Conservation (phyloP, 1,284 basidiomycete species). For the Boletus albobrunnescens region DNA sequence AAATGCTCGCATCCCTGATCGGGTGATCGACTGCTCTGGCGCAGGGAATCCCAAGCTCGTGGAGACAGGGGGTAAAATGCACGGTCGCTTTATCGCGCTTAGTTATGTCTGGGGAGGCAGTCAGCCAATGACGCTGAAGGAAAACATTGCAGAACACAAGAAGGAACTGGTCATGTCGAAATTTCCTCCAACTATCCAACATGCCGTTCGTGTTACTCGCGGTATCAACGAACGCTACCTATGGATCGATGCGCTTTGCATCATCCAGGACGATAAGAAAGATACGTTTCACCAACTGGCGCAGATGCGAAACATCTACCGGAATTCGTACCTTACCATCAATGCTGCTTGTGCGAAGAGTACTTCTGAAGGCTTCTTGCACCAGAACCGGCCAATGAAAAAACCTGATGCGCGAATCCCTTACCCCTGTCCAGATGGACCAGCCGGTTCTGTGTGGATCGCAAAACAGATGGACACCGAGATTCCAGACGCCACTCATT, state of each 20-base stretch:
- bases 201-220: background rate
- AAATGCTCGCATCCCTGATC: background rate
- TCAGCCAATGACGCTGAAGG: background rate
- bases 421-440: background rate
- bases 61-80: background rate
- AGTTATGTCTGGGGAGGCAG: constrained; percentile 2
- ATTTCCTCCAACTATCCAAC: constrained; percentile 2
- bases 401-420: background rate
- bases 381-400: background rate
- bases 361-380: background rate
- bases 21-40: background rate
- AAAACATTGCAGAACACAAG: background rate
- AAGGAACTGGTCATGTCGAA: background rate
- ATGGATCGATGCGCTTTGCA: constrained; percentile 5
- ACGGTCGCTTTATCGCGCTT: background rate
- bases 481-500: background rate
- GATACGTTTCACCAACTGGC: background rate
- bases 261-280: constrained; percentile 2
- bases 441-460: constrained; percentile 1
- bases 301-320: background rate
- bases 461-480: background rate
- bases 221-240: background rate
- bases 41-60: background rate
- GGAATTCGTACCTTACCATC: background rate
- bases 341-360: background rate